A percentile compares a stretch with the other conserved stretches of the same genome.
Conservation (phyloP, 169 alveolate species). For the Miamiensis avidus region DNA sequence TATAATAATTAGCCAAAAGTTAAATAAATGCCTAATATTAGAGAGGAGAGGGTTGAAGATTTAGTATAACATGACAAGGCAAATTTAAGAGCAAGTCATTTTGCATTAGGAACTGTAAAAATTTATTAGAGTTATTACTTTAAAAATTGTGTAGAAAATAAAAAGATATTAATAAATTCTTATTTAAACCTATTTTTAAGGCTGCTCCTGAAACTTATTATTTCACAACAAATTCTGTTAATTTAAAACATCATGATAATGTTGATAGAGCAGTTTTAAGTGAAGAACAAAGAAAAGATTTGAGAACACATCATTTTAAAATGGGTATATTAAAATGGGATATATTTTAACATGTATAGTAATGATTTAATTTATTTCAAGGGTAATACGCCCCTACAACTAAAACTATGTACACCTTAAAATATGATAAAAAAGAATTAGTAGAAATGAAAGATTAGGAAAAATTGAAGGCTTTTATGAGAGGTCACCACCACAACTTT, state of each 20-base stretch:
- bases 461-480: slow-evolving; percentile 10
- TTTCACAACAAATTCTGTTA: neutral
- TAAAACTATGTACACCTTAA: slow-evolving; percentile 5
- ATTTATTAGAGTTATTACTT: too few species aligned
- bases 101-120: slow-evolving; percentile 15
- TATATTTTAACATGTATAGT: too few species aligned
- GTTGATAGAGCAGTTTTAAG: slow-evolving; percentile 13
- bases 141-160: neutral
- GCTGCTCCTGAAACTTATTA: neutral
- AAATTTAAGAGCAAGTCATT: slow-evolving; percentile 26
- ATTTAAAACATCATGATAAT: slow-evolving; percentile 3
- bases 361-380: neutral
- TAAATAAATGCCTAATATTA: neutral
- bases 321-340: neutral
- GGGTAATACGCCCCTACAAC: slow-evolving; percentile 18
- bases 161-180: too few species aligned
- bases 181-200: neutral
- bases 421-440: slow-evolving; percentile 11
- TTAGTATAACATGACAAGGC: neutral
- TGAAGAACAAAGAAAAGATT: slow-evolving; percentile 18
- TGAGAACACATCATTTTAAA: slow-evolving; percentile 27
- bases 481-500: slow-evolving; percentile 22
- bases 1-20: neutral
- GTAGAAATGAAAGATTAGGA: slow-evolving; percentile 5
- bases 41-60: neutral